These are phyloP conservation scores for Brettanomyces nanus DNA, from an alignment of 805 yeast species.

Conservation along the genomic window DNA sequence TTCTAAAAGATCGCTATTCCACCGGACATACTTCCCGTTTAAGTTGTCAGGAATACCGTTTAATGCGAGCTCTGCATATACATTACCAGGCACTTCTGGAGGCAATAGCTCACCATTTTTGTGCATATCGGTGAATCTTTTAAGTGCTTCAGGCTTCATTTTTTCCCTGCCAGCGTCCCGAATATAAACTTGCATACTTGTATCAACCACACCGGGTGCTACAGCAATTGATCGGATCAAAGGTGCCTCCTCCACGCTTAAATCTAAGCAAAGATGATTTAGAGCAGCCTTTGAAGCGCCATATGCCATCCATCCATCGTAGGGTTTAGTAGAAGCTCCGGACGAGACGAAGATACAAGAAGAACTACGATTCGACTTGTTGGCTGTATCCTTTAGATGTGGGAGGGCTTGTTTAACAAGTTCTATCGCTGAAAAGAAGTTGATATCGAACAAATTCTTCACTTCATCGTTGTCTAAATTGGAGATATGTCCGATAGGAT, in stretches of 20 bases:
- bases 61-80: slow-evolving; percentile 59
- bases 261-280: slow-evolving; percentile 61
- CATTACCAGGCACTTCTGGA: slow-evolving; percentile 65
- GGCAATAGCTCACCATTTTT: slow-evolving; percentile 47
- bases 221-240: slow-evolving; percentile 55
- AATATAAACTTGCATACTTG: slow-evolving; percentile 78
- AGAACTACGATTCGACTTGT: slow-evolving; percentile 33
- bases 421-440: slow-evolving; percentile 66
- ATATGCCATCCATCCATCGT: slow-evolving; percentile 84
- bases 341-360: slow-evolving; percentile 75
- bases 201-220: slow-evolving; percentile 94
- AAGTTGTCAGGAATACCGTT: slow-evolving; percentile 47
- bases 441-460: slow-evolving; percentile 62
- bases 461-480: slow-evolving; percentile 48
- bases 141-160: slow-evolving; percentile 55
- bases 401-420: slow-evolving; percentile 52
- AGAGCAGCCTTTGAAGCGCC: slow-evolving; percentile 90
- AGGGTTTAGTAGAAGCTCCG: slow-evolving; percentile 67
- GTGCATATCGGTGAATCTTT: slow-evolving; percentile 60
- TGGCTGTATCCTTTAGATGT: slow-evolving; percentile 34
- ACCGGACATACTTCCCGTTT: slow-evolving; percentile 65
- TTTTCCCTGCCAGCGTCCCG: slow-evolving; percentile 50
- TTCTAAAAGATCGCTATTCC: slow-evolving; percentile 16
- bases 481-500: slow-evolving; percentile 57
- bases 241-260: slow-evolving; percentile 60